phyloP scores from a whole-genome alignment of 306 rosid species.

The Dalbergia oliveri region DNA sequence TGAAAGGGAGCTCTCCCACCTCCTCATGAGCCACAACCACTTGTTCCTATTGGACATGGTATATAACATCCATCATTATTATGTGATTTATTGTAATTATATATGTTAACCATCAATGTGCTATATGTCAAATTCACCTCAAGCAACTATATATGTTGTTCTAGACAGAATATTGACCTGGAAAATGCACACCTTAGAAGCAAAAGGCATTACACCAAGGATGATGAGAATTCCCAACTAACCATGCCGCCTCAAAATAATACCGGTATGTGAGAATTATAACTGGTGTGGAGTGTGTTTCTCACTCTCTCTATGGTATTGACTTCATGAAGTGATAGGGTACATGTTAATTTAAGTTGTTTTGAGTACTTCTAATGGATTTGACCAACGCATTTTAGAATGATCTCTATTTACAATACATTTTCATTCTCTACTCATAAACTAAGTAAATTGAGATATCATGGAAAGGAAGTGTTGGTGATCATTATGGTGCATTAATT shows the following conservation, averaged over 20 bases:
- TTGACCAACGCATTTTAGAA: too few relatives aligned
- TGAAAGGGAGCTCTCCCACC: constrained; percentile 69
- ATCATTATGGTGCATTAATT: background rate
- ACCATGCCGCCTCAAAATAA: constrained; percentile 51
- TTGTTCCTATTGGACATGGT: constrained; percentile 65
- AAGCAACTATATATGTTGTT: constrained; percentile 36
- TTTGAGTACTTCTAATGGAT: too few relatives aligned
- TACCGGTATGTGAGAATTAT: constrained; percentile 52
- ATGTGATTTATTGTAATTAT: background rate
- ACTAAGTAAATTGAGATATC: too few relatives aligned
- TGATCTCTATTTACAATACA: too few relatives aligned
- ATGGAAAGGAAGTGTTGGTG: background rate
- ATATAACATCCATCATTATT: background rate
- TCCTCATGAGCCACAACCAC: constrained; percentile 73
- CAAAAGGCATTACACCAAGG: constrained; percentile 58
- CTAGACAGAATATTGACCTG: constrained; percentile 85
- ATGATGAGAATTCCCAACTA: constrained; percentile 49
- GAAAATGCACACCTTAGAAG: constrained; percentile 77
- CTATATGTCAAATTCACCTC: background rate
- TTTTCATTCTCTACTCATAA: too few relatives aligned
- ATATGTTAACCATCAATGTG: background rate
- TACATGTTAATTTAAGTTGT: background rate
- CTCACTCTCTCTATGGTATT: background rate
- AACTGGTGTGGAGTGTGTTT: background rate
- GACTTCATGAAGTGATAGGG: background rate